A percentile compares a stretch with the other conserved stretches of the same genome.
phyloP scores from a whole-genome alignment of 2,329 filamentous ascomycete species.

The Sporothrix mexicana region DNA sequence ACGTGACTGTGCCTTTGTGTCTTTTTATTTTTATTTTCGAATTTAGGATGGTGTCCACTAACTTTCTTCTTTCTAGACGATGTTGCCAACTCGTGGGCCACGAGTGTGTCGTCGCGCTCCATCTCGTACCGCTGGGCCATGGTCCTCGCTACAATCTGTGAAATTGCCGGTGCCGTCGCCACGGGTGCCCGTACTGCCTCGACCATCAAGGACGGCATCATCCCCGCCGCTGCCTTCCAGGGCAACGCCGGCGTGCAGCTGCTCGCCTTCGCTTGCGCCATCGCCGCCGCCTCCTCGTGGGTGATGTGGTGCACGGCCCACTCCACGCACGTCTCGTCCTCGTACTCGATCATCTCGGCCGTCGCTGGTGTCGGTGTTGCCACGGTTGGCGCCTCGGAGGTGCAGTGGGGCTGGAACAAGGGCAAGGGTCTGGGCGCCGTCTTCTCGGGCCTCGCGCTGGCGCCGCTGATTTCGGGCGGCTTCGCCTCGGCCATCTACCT shows the following conservation, averaged over 20 bases:
- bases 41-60: not conserved
- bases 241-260: slow-evolving; percentile 70
- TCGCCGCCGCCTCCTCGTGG: slow-evolving; percentile 71
- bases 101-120: slow-evolving; percentile 79
- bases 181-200: slow-evolving; percentile 73
- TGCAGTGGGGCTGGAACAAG: slow-evolving; percentile 72
- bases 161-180: slow-evolving; percentile 69
- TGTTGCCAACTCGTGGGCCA: slow-evolving; percentile 85
- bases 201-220: slow-evolving; percentile 81
- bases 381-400: slow-evolving; percentile 64
- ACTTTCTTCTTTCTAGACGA: slow-evolving; percentile 62
- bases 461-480: slow-evolving; percentile 67
- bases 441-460: slow-evolving; percentile 74
- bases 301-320: slow-evolving; percentile 81
- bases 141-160: slow-evolving; percentile 69
- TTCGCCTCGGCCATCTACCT: slow-evolving; percentile 73
- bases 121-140: slow-evolving; percentile 73
- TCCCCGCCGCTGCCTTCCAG: slow-evolving; percentile 63
- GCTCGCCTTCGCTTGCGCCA: slow-evolving; percentile 69
- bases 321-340: slow-evolving; percentile 75
- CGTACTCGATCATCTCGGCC: slow-evolving; percentile 72
- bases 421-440: slow-evolving; percentile 74
- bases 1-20: slow-evolving; percentile 41
- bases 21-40: not conserved
- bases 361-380: slow-evolving; percentile 73